These are phyloP conservation scores for Leonotis leonurus DNA, from an alignment of 257 asterid species.

Conservation along the genomic window DNA sequence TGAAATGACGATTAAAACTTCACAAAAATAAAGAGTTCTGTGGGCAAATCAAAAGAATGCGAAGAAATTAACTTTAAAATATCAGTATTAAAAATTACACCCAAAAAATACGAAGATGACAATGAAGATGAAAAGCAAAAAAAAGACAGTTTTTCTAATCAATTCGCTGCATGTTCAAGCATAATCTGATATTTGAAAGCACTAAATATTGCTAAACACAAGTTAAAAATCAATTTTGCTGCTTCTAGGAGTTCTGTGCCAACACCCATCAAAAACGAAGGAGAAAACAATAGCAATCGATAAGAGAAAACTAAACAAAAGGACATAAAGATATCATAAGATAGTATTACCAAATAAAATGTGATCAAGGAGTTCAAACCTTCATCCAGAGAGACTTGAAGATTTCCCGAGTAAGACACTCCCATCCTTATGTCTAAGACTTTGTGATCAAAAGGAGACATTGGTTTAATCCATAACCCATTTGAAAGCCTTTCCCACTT, in stretches of 20 bases:
- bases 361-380: slow-evolving; percentile 40
- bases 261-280: neutral
- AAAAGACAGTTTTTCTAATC: neutral
- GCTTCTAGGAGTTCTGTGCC: neutral
- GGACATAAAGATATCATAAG: neutral
- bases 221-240: neutral
- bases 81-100: too few relatives aligned
- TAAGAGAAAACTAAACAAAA: neutral
- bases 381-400: slow-evolving; percentile 74
- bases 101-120: neutral
- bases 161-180: neutral
- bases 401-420: slow-evolving; percentile 41
- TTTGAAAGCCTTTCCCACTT: slow-evolving; percentile 74
- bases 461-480: slow-evolving; percentile 60
- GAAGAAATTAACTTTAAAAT: neutral
- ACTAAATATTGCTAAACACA: neutral
- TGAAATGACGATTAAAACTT: neutral
- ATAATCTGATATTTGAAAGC: neutral
- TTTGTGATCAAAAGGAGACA: slow-evolving; percentile 90
- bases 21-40: neutral
- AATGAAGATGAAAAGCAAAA: neutral
- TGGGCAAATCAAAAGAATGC: neutral
- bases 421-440: slow-evolving; percentile 61
- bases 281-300: neutral
- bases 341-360: neutral